Evolutionary conservation across 164 flowering plant genomes (phyloP), one percentile per base, ranked within the genome.

Genomic region (Macadamia integrifolia): DNA sequence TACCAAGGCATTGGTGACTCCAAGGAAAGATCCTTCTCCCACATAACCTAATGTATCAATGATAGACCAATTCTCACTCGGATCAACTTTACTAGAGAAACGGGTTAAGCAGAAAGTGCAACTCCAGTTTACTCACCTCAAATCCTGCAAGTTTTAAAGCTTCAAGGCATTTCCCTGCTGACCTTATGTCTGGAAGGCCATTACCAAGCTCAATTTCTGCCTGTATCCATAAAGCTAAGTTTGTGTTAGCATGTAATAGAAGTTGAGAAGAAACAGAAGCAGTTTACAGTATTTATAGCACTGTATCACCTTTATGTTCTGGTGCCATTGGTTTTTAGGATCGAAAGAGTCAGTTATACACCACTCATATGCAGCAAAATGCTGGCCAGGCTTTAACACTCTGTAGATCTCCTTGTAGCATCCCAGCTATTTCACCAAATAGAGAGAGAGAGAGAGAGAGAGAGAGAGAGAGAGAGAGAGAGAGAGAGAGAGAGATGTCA

Each of bases 281-380:
- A 49, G 17, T 61, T 23, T 69, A 23, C 53, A 13, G 48, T 43
- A 62, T 30, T 9, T 63, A 35, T 35, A 30, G 31, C 9, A 68
- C 13, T 62, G n/a, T 35, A 40, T 44, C 58, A 90, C 99, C 97
- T 95, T 95, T 68, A 95, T 89, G 72, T 80, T 86, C 77, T 84
- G 89, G 81, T 95, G 97, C 40, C 82, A 87, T 75, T 78, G 75
- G 75, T 89, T 91, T 18, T 81, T 76, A 60, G 94, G 93, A 72
- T 95, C 92, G 63, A 71, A 95, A 29, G 98, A 70, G 77, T 83
- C 93, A 62, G 97, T 92, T 97, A 92, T 87, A 81, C 99, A 92
- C 99, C 99, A 95, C 60, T 95, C 99, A 69, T 88, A 92, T 58
- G 94, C 98, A 74, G 98, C 98, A 84, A 95, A 95, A 73, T 50